A percentile compares a stretch with the other conserved stretches of the same genome.
Conservation (phyloP, 441 rosid genomes). For the Pelargonium fulgidum region DNA sequence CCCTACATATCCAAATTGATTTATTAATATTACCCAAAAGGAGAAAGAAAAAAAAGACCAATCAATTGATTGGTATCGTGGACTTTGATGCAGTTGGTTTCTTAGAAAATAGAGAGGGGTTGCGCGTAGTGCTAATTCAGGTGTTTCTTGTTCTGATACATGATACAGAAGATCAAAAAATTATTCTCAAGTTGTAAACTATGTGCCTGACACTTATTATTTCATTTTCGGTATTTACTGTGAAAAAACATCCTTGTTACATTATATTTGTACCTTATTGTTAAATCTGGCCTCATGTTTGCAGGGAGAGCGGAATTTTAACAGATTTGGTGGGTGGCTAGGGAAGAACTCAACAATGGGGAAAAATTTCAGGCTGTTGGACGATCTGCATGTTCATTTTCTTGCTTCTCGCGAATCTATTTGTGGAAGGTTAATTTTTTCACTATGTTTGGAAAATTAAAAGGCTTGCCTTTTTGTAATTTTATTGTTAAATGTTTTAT, state of each 20-base stretch:
- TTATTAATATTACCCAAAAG: neutral
- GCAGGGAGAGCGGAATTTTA: constrained; percentile 93
- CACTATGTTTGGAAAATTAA: neutral
- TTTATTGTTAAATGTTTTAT: neutral
- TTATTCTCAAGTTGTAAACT: neutral
- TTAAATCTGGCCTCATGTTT: constrained; percentile 19
- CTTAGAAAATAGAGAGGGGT: neutral
- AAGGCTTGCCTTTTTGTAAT: neutral
- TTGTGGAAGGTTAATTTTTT: constrained; percentile 57
- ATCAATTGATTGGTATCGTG: neutral
- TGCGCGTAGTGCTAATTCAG: neutral
- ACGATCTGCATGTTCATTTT: constrained; percentile 86
- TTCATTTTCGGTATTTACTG: neutral
- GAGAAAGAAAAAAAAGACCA: neutral
- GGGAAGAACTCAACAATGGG: constrained; percentile 92
- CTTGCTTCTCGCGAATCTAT: constrained; percentile 87
- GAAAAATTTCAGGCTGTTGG: constrained; percentile 81
- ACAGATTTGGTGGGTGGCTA: constrained; percentile 96
- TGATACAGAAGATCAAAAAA: neutral
- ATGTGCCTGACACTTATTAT: neutral
- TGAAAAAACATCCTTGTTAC: neutral
- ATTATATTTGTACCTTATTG: constrained; percentile 11
- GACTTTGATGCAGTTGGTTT: neutral
- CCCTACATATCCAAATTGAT: too few species aligned
- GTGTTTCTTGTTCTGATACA: neutral